Conservation (phyloP, 805 yeast genomes). For the Hanseniaspora clermontiae region DNA sequence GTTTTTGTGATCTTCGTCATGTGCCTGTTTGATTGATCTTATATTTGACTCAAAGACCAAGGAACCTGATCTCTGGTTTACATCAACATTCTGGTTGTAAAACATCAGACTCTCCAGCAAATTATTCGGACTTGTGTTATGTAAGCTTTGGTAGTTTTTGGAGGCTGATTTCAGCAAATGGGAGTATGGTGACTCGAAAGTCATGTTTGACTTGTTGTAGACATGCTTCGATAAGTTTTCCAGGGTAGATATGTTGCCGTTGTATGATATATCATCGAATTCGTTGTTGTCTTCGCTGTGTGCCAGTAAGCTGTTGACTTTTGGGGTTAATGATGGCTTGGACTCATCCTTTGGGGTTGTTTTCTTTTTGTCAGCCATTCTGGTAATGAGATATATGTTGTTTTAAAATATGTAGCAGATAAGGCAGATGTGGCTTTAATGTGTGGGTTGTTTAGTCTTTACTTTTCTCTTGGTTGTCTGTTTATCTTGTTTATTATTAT, state of each 20-base stretch:
- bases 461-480: too few species aligned
- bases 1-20: not conserved
- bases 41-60: slow-evolving; percentile 7
- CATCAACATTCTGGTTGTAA: not conserved
- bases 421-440: not conserved
- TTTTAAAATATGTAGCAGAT: not conserved
- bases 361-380: not conserved
- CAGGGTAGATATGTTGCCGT: not conserved
- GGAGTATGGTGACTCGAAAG: slow-evolving; percentile 4
- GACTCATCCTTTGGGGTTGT: not conserved
- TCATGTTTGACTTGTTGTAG: not conserved
- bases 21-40: not conserved
- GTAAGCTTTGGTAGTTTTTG: slow-evolving; percentile 1
- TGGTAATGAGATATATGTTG: not conserved
- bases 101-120: not conserved
- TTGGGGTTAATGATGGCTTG: not conserved
- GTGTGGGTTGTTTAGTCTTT: not conserved
- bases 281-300: not conserved
- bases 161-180: slow-evolving; percentile 2
- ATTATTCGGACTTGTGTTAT: not conserved
- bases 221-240: not conserved
- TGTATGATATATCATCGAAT: not conserved
- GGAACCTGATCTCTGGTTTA: not conserved
- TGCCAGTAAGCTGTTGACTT: not conserved
- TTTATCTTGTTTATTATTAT: too few species aligned